Base-by-base conservation (phyloP, 805 yeast species). In the Geotrichum ghanense region DNA sequence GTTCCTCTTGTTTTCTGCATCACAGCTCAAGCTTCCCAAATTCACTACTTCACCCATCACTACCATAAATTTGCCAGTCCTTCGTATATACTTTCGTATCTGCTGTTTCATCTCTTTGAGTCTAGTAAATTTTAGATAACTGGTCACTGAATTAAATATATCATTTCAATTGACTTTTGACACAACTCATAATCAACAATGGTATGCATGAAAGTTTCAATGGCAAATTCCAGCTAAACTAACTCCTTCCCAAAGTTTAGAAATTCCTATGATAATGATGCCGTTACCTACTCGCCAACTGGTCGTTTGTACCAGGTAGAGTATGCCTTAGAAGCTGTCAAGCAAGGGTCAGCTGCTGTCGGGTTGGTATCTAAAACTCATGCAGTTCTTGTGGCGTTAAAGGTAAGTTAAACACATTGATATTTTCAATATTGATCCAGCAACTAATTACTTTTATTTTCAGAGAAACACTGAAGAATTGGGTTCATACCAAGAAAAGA, bases 211-310 rank as follows among this genome's bases (percentile, higher is more conserved):
- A 31, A 31, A 9, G 5, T 31, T 31, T 31, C 37, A 31, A 31
- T 31, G 27, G 27, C 27, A 24, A 12, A 12, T 24, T 12, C 12
- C 12, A 12, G 7, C 27, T 7, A 24, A 24, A 12, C 27, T 24
- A 24, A 24, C 12, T 12, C 27, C 27, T 24, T 12, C 27, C 12
- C 17, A 46, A 39, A 56, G 98, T 92, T 92, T 65, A 87, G 98
- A 75, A 92, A 92, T 70, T 92, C 94, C 60, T 92, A 92, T 75
- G 98, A 92, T 66, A 94, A 95, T 74, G 99, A 92, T 66, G 82
- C 97, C 42, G 95, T 92, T 49, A 92, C 99, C 12, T 92, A 86
- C 69, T 90, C 97, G 26, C 95, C 95, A 48, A 87, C 95, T 3
- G 95, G 95, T 3, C 76, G 95, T 56, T 76, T 87, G 50, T 88